phyloP scores from a whole-genome alignment of 306 rosid species.

The Echinosophora koreensis region DNA sequence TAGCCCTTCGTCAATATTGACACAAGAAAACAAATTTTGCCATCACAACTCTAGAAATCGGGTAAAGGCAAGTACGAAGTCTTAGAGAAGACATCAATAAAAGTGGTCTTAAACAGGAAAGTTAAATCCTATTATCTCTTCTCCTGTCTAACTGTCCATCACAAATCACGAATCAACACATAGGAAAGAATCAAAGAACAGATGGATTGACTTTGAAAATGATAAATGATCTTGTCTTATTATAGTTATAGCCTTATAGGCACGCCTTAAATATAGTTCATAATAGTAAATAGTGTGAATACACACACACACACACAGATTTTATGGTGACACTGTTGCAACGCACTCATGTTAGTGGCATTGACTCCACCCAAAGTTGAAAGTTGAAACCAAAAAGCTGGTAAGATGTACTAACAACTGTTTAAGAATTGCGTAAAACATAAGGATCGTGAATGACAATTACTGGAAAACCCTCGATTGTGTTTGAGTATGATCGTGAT shows the following conservation, averaged over 20 bases:
- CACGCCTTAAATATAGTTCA: neutral
- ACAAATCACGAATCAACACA: constrained; percentile 6
- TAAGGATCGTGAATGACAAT: neutral
- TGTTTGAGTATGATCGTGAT: neutral
- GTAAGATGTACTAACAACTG: neutral
- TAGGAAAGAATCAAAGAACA: neutral
- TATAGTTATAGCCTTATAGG: neutral
- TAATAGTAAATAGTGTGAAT: neutral
- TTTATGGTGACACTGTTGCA: neutral
- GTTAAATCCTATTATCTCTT: neutral
- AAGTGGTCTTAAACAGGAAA: neutral
- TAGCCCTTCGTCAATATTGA: neutral
- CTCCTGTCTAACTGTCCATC: constrained; percentile 1
- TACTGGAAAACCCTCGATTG: neutral
- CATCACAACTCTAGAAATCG: constrained; percentile 2
- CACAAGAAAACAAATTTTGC: constrained; percentile 14
- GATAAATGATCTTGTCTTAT: neutral
- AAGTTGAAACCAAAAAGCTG: constrained; percentile 4
- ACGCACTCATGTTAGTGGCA: neutral
- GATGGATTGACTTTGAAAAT: neutral
- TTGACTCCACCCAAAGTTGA: neutral
- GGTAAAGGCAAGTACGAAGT: neutral
- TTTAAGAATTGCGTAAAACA: neutral
- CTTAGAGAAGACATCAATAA: neutral
- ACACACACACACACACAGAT: constrained; percentile 1